These are phyloP conservation scores for Pseudopithomyces chartarum DNA, from an alignment of 2,329 filamentous ascomycete species.

Conservation along the genomic window DNA sequence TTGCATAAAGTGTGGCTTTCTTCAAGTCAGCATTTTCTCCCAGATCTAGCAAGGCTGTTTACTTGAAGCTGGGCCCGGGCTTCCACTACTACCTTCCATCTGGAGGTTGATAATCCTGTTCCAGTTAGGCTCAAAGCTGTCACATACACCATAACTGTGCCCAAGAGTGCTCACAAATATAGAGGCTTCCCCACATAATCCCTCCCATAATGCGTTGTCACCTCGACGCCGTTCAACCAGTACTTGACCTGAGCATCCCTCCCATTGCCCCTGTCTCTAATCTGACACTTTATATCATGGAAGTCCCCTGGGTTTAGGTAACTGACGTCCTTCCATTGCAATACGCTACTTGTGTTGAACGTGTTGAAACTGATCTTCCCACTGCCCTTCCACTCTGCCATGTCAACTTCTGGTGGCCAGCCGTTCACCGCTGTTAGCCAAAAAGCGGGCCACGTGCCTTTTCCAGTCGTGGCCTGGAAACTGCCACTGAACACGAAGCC, in stretches of 20 bases:
- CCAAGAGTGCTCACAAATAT: constrained; percentile 26
- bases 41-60: constrained; percentile 5
- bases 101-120: constrained; percentile 37
- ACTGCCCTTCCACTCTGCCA: constrained; percentile 65
- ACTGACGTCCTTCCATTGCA: constrained; percentile 54
- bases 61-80: constrained; percentile 29
- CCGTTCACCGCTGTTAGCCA: constrained; percentile 61
- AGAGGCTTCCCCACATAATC: constrained; percentile 52
- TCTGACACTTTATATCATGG: constrained; percentile 57
- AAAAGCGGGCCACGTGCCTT: constrained; percentile 63
- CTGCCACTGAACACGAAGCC: constrained; percentile 48
- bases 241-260: constrained; percentile 59
- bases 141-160: not conserved
- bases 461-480: constrained; percentile 45
- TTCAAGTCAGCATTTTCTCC: constrained; percentile 5
- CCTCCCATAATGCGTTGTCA: constrained; percentile 57
- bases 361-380: constrained; percentile 63
- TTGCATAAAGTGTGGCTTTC: constrained; percentile 28
- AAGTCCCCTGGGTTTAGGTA: constrained; percentile 55
- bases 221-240: constrained; percentile 57
- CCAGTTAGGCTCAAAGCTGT: not conserved
- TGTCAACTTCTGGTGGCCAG: constrained; percentile 65
- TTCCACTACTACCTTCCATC: constrained; percentile 38
- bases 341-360: constrained; percentile 55
- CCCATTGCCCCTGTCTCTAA: constrained; percentile 57